Base-by-base conservation (phyloP, 257 asterid genomes). In the Datura wrightii region DNA sequence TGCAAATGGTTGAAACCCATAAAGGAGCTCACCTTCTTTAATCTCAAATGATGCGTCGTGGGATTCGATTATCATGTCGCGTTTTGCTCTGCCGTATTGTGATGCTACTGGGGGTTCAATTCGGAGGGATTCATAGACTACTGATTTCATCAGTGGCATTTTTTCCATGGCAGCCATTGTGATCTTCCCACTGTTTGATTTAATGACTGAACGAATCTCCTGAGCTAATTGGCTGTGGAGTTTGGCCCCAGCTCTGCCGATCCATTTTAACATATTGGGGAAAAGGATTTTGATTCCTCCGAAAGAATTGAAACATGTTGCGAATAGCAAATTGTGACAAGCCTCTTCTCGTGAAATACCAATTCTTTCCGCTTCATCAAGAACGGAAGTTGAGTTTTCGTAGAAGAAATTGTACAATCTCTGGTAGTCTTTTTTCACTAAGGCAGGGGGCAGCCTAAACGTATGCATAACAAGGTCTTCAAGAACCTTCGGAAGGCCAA, bases 1-100 rank as follows among this genome's bases (percentile, higher is more conserved):
- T 69, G 99, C 99, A 16, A 95, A 92, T 0, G 98, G 97, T 83
- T 95, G 99, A 79, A 85, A 94, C 39, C 98, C 99, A 89, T 86
- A 94, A 3, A 95, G 69, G 88, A 91, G 63, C 10, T 93, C 96
- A 9, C 99, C 99, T 31, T 90, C 93, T 87, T 88, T 94, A 16
- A 95, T 89, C 87, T 87, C 79, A n/a, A 90, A 95, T n/a, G 91
- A 91, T 2, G 93, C 90, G 36, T 90, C 98, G 85, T 95, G 99
- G 6, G 98, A 95, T 54, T 95, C 95, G 0, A 95, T 58, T 60
- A 92, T 88, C 66, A 93, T 86, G 54, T 93, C 92, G 2, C 80
- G 89, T 19, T 89, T 93, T 10, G 99, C 99, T 58, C 85, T 85
- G 0, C 88, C 98, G 92, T 93, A 95, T 88, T 95, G 99, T 8